Evolutionary conservation across 371 early-diverging fungal species (phyloP).

Genomic region (Mucor sp.): DNA sequence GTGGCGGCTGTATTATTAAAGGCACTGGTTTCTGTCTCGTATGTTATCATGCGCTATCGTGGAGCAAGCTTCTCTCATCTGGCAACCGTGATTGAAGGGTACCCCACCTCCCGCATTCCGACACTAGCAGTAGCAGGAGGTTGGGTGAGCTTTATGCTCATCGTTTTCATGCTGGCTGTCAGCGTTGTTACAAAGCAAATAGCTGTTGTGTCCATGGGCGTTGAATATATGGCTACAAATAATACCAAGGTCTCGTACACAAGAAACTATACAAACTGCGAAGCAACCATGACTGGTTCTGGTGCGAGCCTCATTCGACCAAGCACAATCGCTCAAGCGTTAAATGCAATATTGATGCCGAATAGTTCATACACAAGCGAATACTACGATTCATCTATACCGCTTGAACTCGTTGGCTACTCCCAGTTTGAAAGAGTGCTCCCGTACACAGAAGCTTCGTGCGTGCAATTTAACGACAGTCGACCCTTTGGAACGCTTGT

Average conservation of each 20-base stretch:
- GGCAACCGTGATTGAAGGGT: neutral
- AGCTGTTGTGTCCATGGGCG: neutral
- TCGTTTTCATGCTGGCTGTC: neutral
- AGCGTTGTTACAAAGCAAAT: neutral
- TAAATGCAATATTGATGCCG: neutral
- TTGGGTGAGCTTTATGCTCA: neutral
- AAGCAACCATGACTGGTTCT: neutral
- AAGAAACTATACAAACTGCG: neutral
- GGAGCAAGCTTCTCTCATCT: neutral
- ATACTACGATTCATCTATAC: neutral
- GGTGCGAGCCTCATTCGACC: neutral
- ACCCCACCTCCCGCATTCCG: neutral
- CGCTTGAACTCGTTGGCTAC: neutral
- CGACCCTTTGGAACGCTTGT: neutral
- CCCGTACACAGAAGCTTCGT: neutral
- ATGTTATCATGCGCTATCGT: neutral
- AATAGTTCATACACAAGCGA: neutral
- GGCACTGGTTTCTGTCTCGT: neutral
- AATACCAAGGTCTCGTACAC: neutral
- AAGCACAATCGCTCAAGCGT: neutral
- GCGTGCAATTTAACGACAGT: neutral
- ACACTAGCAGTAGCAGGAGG: neutral
- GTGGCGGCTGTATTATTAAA: neutral
- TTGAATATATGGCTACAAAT: neutral
- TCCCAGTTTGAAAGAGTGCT: neutral